Evolutionary conservation across 768 basidiomycete genomes (phyloP).

Genomic region (Lactifluus volemus): DNA sequence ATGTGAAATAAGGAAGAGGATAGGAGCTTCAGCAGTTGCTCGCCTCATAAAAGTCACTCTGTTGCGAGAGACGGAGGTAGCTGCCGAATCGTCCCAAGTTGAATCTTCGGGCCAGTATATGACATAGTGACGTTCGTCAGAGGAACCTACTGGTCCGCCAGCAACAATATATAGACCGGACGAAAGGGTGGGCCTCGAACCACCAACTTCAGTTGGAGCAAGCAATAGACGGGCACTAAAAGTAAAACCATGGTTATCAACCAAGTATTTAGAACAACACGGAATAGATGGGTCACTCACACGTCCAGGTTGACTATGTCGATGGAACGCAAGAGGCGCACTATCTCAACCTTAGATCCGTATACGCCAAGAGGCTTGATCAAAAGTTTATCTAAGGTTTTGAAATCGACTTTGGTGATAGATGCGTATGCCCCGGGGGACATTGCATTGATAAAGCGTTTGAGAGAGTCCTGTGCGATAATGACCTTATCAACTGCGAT

Average conservation of each 20-base stretch:
- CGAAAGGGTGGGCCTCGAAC: neutral
- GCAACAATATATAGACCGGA: neutral
- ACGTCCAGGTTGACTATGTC: conserved; percentile 29
- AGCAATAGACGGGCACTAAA: conserved; percentile 20
- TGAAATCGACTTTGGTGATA: conserved; percentile 49
- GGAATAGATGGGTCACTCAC: conserved; percentile 28
- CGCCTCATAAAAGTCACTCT: too few relatives aligned
- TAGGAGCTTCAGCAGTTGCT: too few relatives aligned
- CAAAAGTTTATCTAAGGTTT: conserved; percentile 34
- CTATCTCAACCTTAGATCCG: conserved; percentile 43
- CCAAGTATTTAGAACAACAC: neutral
- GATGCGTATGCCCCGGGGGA: conserved; percentile 43
- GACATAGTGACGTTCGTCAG: conserved; percentile 32
- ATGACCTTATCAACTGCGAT: conserved; percentile 50
- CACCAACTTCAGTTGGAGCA: neutral
- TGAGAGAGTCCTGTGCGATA: conserved; percentile 43
- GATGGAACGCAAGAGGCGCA: conserved; percentile 33
- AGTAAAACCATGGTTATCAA: neutral
- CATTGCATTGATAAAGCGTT: conserved; percentile 39
- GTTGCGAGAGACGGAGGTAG: too few relatives aligned
- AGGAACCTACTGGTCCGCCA: neutral
- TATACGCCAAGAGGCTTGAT: conserved; percentile 50
- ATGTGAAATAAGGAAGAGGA: too few relatives aligned
- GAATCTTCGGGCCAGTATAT: conserved; percentile 50
- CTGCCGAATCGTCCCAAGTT: too few relatives aligned